These are phyloP conservation scores for Corymbia citriodora DNA, from an alignment of 441 rosid genomes.

Conservation along the genomic window DNA sequence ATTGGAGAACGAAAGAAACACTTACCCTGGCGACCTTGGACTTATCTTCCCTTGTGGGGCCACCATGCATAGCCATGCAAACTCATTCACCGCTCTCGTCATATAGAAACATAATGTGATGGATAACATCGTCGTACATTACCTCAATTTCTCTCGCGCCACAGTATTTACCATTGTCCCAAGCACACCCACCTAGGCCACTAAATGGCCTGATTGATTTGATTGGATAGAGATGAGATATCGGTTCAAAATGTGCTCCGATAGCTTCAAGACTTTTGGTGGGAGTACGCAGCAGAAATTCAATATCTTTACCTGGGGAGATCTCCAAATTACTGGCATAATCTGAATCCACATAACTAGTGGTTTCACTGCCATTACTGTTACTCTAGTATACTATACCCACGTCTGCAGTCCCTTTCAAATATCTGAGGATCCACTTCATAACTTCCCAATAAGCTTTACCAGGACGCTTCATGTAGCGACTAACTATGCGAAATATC, in stretches of 20 bases:
- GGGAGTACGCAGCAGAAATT: too few species aligned
- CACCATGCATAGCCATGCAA: not conserved
- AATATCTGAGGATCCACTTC: too few species aligned
- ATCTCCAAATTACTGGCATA: too few species aligned
- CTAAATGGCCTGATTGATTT: not conserved
- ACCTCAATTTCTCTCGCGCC: not conserved
- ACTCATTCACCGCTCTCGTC: not conserved
- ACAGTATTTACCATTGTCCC: not conserved
- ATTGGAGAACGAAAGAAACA: not conserved
- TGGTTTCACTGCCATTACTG: too few species aligned
- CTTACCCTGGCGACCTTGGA: not conserved
- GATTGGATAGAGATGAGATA: not conserved
- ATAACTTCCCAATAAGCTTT: too few species aligned
- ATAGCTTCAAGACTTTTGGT: not conserved
- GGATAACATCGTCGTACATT: not conserved
- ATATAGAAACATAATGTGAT: not conserved
- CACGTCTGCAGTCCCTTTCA: too few species aligned
- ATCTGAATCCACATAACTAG: too few species aligned
- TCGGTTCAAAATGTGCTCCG: not conserved
- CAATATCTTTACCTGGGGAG: too few species aligned
- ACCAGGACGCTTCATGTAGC: too few species aligned
- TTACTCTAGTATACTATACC: too few species aligned
- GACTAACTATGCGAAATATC: too few species aligned
- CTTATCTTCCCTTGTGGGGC: not conserved
- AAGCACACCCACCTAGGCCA: not conserved